Evolutionary conservation across 2,329 filamentous ascomycete genomes (phyloP).

Genomic region (Ilyonectria mors-panacis): DNA sequence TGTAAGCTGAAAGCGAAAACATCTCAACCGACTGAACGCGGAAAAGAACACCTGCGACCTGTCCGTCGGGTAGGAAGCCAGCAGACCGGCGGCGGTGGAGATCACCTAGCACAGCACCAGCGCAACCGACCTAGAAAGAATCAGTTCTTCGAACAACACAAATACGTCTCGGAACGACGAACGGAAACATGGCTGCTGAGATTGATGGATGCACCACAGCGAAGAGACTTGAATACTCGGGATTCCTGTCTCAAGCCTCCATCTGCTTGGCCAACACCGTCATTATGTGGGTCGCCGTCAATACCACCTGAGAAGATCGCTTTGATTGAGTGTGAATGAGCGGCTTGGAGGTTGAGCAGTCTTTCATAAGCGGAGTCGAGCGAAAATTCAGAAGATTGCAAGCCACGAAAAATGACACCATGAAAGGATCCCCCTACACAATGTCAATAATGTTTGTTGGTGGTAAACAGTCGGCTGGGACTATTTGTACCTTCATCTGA

Average conservation of each 20-base stretch:
- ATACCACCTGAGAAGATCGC: conserved; percentile 40
- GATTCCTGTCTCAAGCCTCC: conserved; percentile 60
- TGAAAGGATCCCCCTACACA: conserved; percentile 15
- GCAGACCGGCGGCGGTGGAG: conserved; percentile 74
- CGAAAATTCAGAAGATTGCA: conserved; percentile 81
- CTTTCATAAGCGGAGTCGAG: conserved; percentile 77
- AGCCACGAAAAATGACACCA: conserved; percentile 69
- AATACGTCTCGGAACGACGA: conserved; percentile 21
- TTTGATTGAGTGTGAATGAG: conserved; percentile 28
- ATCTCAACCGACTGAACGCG: conserved; percentile 77
- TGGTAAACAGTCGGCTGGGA: background rate
- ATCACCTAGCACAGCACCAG: conserved; percentile 87
- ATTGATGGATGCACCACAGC: conserved; percentile 79
- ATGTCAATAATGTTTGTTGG: conserved; percentile 14
- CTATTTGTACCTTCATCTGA: conserved; percentile 26
- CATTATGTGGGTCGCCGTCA: conserved; percentile 21
- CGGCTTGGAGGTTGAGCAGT: conserved; percentile 63
- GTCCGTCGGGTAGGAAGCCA: conserved; percentile 73
- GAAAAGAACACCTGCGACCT: conserved; percentile 65
- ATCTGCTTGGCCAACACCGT: conserved; percentile 55
- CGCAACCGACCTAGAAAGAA: conserved; percentile 78
- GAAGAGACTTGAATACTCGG: conserved; percentile 74
- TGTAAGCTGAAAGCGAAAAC: conserved; percentile 76
- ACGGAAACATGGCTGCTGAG: conserved; percentile 81
- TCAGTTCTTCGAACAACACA: conserved; percentile 19